Evolutionary conservation across 768 basidiomycete species (phyloP), one percentile per base, ranked within the genome.

Genomic region (Strobilomyces confusus): DNA sequence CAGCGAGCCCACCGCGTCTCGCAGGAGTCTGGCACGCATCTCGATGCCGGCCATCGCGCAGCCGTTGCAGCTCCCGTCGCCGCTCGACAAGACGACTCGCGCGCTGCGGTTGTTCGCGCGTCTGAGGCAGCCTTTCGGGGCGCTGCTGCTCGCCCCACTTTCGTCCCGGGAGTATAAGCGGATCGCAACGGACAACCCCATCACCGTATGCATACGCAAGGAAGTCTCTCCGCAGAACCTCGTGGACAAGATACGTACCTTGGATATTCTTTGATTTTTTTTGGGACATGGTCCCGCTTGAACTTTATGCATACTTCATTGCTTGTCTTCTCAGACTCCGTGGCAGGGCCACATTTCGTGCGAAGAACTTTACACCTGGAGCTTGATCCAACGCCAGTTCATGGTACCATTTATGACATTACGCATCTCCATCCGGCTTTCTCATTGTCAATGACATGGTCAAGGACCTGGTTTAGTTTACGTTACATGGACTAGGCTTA

Each of bases 101-200:
- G 61, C 60, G 1, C 25, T 59, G 41, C 51, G 45, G 12, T 5
- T 56, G 34, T 52, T 63, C 13, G 57, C 38, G 9, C 61, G 61
- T 8, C 41, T 42, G 13, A 13, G 23, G 41, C 41, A 42, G 22
- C 41, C 41, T 42, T 42, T 42, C 14, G 54, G 61, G 4, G 61
- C 61, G 4, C 34, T 62, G 14, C 22, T 61, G 1, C 56, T 61
- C 5, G 60, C 53, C 5, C 54, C 45, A 5, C 49, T 40, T 13
- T 50, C 60, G 5, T 12, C 41, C 5, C 19, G 45, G 11, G 60
- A 63, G 19, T 62, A 62, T 34, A 59, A 33, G 20, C 60, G 60
- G n/a, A 48, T 62, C 12, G 57, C 60, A 17, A 58, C 56, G 9
- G 60, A 61, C 30, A 42, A 56, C 19, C 53, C 43, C 42, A 59